phyloP scores from a whole-genome alignment of 2,329 filamentous ascomycete genomes.

The Thielaviopsis euricoi region DNA sequence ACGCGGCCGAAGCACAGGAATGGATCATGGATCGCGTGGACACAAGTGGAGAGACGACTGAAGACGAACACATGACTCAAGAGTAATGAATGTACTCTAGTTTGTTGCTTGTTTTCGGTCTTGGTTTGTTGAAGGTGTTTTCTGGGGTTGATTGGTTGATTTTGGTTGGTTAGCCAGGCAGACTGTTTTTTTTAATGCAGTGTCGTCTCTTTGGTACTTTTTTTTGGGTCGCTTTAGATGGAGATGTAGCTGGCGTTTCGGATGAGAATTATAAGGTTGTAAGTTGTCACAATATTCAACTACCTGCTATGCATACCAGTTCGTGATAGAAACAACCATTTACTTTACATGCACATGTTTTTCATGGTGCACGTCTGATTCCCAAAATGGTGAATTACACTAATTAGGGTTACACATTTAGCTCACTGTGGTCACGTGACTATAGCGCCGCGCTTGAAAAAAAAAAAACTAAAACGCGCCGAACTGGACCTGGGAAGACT shows the following conservation, averaged over 20 bases:
- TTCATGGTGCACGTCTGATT: not conserved
- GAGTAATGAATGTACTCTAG: not conserved
- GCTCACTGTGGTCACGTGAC: not conserved
- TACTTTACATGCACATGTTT: too few relatives aligned
- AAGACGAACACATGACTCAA: constrained; percentile 27
- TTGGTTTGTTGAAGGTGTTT: not conserved
- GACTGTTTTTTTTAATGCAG: not conserved
- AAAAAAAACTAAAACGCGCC: not conserved
- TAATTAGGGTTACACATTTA: not conserved
- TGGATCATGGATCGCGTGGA: constrained; percentile 32
- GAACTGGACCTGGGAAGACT: not conserved
- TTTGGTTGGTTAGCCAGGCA: too few relatives aligned
- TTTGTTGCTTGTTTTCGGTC: not conserved
- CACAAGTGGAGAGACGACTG: constrained; percentile 28
- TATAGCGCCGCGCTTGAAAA: not conserved
- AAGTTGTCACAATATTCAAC: too few relatives aligned
- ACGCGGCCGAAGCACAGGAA: constrained; percentile 32
- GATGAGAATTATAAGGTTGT: not conserved
- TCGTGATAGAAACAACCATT: too few relatives aligned
- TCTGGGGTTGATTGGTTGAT: not conserved
- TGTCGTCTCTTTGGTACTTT: not conserved
- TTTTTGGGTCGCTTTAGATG: not conserved
- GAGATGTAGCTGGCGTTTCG: not conserved
- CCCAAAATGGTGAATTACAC: not conserved
- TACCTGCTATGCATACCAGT: too few relatives aligned